Base-by-base conservation (phyloP, 2,329 filamentous ascomycete species). In the Claviceps citrina region DNA sequence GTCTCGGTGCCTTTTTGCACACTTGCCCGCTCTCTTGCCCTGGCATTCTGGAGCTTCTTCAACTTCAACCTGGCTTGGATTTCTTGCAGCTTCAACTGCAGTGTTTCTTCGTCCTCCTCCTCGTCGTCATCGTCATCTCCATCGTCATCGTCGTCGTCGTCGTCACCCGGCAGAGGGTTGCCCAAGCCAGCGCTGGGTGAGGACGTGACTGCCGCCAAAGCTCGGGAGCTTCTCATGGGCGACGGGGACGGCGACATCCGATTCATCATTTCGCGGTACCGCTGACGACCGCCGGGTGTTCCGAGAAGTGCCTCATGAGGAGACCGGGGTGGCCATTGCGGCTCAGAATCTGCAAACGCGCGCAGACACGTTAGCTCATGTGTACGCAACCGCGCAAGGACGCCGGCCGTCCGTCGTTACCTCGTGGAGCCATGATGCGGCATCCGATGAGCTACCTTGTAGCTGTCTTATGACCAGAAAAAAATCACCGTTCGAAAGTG, bases 11-110 rank as follows among this genome's bases (percentile, higher is more conserved):
- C 35, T 39, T 43, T 52, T 35, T 49, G 51, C 5, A 43, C 43
- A 8, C 37, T 40, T 19, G 41, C 36, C 25, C 43, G 42, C 20
- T 50, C 45, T 38, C 43, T 51, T 22, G 43, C 48, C 39, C 50
- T 59, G 36, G 58, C 60, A 54, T 78, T 79, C 56, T 91, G 83
- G 12, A 96, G 64, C 53, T 81, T 86, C 60, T 95, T 96, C 47
- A 96, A 61, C 59, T 81, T 91, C 39, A 96, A 63, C 44, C 81
- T 79, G 6, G 87, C 85, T 58, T 96, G 80, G 43, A 98, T 93
- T 41, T 84, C 85, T 47, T 87, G 78, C 5, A 96, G 65, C 56
- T 93, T 79, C 46, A 98, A 64, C 54, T 93, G 76, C 26, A 96
- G 63, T 1, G 78, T 93, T 64, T 96, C 87, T 58, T 95, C 89